phyloP scores from a whole-genome alignment of 2,329 filamentous ascomycete genomes.

The Raffaelea ambrosiae region DNA sequence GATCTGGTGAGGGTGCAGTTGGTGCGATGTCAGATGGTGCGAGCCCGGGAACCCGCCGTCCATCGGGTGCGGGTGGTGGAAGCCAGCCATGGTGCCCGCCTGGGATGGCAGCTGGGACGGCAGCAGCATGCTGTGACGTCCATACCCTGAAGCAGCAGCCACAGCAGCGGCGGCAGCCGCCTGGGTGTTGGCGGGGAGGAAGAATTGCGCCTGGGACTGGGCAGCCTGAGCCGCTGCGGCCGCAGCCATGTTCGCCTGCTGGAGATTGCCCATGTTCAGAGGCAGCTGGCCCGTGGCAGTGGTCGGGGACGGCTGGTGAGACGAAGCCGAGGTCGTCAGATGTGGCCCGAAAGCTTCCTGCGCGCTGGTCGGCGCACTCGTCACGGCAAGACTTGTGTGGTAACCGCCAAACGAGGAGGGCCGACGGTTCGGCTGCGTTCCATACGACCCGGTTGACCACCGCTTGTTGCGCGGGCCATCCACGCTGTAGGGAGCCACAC shows the following conservation, averaged over 20 bases:
- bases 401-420: conserved; percentile 55
- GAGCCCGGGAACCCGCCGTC: conserved; percentile 5
- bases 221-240: conserved; percentile 42
- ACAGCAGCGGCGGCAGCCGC: conserved; percentile 25
- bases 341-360: conserved; percentile 49
- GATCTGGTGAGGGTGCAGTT: conserved; percentile 6
- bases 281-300: conserved; percentile 38
- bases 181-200: conserved; percentile 37
- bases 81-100: conserved; percentile 17
- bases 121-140: conserved; percentile 51
- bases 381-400: conserved; percentile 35
- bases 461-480: conserved; percentile 61
- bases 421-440: conserved; percentile 44
- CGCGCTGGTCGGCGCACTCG: neutral
- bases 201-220: conserved; percentile 43
- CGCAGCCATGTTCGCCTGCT: conserved; percentile 37
- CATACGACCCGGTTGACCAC: conserved; percentile 71
- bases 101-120: conserved; percentile 45
- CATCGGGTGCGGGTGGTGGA: conserved; percentile 8
- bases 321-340: conserved; percentile 29
- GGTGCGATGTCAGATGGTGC: conserved; percentile 2
- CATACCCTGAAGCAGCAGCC: conserved; percentile 21
- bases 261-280: conserved; percentile 46
- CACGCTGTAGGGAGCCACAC: conserved; percentile 62
- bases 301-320: conserved; percentile 42